phyloP scores from a whole-genome alignment of 2,329 filamentous ascomycete species.

The Phialophora tarda region DNA sequence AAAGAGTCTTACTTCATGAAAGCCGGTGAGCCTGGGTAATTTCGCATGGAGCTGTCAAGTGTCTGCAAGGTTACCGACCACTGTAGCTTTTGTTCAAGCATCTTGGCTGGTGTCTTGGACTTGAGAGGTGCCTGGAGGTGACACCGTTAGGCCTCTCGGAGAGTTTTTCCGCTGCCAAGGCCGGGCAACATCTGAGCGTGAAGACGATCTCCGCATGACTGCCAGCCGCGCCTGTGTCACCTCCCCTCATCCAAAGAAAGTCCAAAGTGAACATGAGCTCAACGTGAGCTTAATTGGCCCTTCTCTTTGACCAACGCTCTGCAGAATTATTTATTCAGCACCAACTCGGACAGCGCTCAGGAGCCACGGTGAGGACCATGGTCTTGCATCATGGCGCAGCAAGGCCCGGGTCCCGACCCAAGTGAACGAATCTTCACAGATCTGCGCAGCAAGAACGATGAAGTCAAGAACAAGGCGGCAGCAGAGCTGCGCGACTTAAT shows the following conservation, averaged over 20 bases:
- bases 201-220: not conserved
- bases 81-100: not conserved
- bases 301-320: not conserved
- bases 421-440: conserved; percentile 63
- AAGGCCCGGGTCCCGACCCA: conserved; percentile 54
- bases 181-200: not conserved
- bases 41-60: not conserved
- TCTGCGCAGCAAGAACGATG: conserved; percentile 62
- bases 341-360: not conserved
- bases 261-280: not conserved
- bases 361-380: conserved; percentile 32
- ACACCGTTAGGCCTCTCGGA: not conserved
- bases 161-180: not conserved
- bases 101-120: not conserved
- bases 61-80: not conserved
- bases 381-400: conserved; percentile 50
- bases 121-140: no score
- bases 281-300: not conserved
- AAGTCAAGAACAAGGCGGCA: conserved; percentile 55
- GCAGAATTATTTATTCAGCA: not conserved
- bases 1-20: no score
- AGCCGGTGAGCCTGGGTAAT: no score
- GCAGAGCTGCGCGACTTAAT: conserved; percentile 56
- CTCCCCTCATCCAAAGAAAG: not conserved
- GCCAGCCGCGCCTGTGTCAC: not conserved